Base-by-base conservation (phyloP, 2,329 filamentous ascomycete species). In the Knufia petricola region DNA sequence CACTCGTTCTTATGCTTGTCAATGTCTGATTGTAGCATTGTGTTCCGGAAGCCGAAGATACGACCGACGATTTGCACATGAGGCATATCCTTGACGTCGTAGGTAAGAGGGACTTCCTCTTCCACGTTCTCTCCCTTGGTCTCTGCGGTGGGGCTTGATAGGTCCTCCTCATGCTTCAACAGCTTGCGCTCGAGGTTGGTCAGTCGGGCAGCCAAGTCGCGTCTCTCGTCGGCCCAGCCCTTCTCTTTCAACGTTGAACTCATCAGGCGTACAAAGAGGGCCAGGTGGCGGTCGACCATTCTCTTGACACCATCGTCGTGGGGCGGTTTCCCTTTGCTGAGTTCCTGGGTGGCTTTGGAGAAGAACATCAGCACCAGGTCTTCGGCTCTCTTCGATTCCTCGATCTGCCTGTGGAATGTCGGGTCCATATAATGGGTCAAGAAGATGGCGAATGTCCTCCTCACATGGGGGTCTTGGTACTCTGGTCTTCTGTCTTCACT, bases 81-180 rank as follows among this genome's bases (percentile, higher is more conserved):
- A 31, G 83, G 83, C 92, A 98, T 98, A 63, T 98, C 92, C 67
- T 92, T 95, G 62, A 96, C 84, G 65, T 95, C 87, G 65, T 95
- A 87, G 61, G 81, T 92, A 50, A 94, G 71, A 9, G 90, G 88
- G 2, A 88, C 79, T 49, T 85, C 76, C 19, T 90, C 85, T 64
- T 95, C 90, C 54, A 92, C 76, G 19, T 80, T 67, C 12, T 80
- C 74, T 37, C 54, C 55, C 58, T 69, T 72, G 40, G 74, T 73
- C 47, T 77, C 74, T 59, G 78, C 76, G 41, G 74, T 74, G 2
- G 36, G 46, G 15, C 82, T 74, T 40, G 81, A 79, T 45, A 98
- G 74, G 63, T 96, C 88, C 66, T 95, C 87, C 60, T 96, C 90
- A 64, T 95, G 92, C 45, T 87, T 85, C 55, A 98, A 76, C 49